These are phyloP conservation scores for Chaetomium cochliodes DNA, from an alignment of 495 filamentous ascomycete genomes.

Conservation along the genomic window DNA sequence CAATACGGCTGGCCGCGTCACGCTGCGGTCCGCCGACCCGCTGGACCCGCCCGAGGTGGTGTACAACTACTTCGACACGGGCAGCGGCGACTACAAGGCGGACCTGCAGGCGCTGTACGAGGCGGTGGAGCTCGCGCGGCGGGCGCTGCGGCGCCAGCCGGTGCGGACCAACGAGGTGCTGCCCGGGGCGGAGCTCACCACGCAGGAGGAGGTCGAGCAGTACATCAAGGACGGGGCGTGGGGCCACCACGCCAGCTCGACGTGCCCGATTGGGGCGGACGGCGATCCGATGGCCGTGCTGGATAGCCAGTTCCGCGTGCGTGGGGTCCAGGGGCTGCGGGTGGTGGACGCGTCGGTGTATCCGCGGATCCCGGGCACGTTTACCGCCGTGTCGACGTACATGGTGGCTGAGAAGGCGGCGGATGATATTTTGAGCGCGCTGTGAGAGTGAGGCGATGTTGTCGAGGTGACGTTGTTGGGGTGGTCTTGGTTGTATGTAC, in stretches of 20 bases:
- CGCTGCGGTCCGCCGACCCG: slow-evolving; percentile 51
- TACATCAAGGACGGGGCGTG: slow-evolving; percentile 55
- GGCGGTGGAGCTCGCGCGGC: slow-evolving; percentile 46
- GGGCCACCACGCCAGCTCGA: slow-evolving; percentile 61
- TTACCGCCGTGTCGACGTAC: slow-evolving; percentile 53
- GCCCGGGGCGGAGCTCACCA: slow-evolving; percentile 46
- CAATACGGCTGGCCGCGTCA: slow-evolving; percentile 54
- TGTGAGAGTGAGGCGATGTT: not conserved
- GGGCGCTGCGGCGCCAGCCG: slow-evolving; percentile 39
- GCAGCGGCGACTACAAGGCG: slow-evolving; percentile 26
- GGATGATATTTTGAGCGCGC: slow-evolving; percentile 30
- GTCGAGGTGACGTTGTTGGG: not conserved
- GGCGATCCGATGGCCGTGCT: slow-evolving; percentile 57
- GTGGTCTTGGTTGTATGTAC: not conserved
- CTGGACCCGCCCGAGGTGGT: slow-evolving; percentile 53
- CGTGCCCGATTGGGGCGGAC: slow-evolving; percentile 57
- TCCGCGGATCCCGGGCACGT: slow-evolving; percentile 58
- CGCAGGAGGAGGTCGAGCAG: slow-evolving; percentile 44
- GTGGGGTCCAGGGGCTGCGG: slow-evolving; percentile 55
- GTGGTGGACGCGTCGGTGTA: slow-evolving; percentile 62
- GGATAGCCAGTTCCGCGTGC: slow-evolving; percentile 57
- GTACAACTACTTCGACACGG: slow-evolving; percentile 56
- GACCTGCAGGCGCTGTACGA: slow-evolving; percentile 52
- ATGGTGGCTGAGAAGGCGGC: slow-evolving; percentile 62
- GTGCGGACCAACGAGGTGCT: slow-evolving; percentile 48